Percentiles rank a stretch among this genome's conserved stretches.
Conservation (phyloP, 768 basidiomycete genomes). For the Tricholoma matsutake region DNA sequence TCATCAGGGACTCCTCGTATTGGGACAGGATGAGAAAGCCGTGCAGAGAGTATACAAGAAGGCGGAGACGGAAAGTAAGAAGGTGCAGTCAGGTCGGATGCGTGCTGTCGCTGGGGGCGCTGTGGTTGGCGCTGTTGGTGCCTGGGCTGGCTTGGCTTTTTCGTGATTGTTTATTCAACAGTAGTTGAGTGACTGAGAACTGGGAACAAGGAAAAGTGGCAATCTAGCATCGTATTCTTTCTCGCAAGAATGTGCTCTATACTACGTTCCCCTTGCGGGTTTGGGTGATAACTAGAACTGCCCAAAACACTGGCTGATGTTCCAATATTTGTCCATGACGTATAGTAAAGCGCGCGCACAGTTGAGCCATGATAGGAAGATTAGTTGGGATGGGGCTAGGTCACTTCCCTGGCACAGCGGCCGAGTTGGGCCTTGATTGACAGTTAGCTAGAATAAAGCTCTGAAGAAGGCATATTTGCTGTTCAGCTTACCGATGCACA, state of each 20-base stretch:
- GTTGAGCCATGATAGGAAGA: too few relatives aligned
- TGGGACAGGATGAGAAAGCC: constrained; percentile 50
- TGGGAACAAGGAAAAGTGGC: background rate
- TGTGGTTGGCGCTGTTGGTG: constrained; percentile 59
- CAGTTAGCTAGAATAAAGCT: too few relatives aligned
- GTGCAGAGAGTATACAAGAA: constrained; percentile 39
- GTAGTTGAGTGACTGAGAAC: background rate
- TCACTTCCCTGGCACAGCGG: too few relatives aligned
- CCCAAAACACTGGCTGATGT: too few relatives aligned
- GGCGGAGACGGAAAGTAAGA: constrained; percentile 28
- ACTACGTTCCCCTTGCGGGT: too few relatives aligned
- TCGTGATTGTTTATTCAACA: constrained; percentile 22
- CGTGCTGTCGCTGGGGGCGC: constrained; percentile 52
- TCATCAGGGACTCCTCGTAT: constrained; percentile 44
- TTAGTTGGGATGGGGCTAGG: too few relatives aligned
- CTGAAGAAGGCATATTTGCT: too few relatives aligned
- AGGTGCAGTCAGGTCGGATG: constrained; percentile 19
- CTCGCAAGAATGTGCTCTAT: background rate
- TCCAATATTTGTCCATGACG: too few relatives aligned
- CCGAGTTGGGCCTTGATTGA: too few relatives aligned
- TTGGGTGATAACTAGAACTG: too few relatives aligned
- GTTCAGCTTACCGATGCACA: background rate
- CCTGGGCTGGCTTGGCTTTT: constrained; percentile 57
- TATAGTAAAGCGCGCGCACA: too few relatives aligned
- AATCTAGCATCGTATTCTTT: background rate